phyloP scores from a whole-genome alignment of 2,329 filamentous ascomycete species.

The Colletotrichum godetiae region DNA sequence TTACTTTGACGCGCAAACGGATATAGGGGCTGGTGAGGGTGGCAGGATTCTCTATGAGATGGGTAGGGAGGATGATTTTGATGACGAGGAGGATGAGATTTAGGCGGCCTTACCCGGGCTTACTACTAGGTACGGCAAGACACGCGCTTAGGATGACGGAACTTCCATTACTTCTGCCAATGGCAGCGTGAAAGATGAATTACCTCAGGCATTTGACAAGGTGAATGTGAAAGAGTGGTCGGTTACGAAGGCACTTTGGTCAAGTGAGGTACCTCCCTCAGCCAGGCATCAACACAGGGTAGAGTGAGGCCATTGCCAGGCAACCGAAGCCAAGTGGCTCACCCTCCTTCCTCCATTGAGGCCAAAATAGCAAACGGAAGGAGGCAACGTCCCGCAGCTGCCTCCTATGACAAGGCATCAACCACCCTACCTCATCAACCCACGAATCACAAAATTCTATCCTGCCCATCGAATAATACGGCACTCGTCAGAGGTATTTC shows the following conservation, averaged over 20 bases:
- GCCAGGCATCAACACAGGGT: not conserved
- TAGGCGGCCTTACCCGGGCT: constrained; percentile 50
- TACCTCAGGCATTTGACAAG: not conserved
- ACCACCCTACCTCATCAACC: not conserved
- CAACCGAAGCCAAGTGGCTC: not conserved
- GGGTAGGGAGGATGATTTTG: constrained; percentile 96
- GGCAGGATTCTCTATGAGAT: constrained; percentile 97
- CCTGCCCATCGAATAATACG: not conserved
- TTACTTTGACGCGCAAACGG: constrained; percentile 95
- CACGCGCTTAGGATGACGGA: not conserved
- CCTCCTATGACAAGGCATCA: not conserved
- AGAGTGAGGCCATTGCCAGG: not conserved
- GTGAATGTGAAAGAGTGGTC: not conserved
- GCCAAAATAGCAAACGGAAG: constrained; percentile 12
- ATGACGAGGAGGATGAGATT: constrained; percentile 95
- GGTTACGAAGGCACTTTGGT: not conserved
- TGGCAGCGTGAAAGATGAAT: not conserved
- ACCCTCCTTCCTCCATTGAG: constrained; percentile 3
- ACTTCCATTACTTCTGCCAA: not conserved
- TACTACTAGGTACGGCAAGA: not conserved
- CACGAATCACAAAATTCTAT: not conserved
- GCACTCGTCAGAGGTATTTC: not conserved
- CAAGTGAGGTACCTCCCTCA: not conserved
- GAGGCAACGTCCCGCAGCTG: constrained; percentile 2
- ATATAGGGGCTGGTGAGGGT: constrained; percentile 81